Evolutionary conservation across 2,329 filamentous ascomycete genomes (phyloP), one percentile per base, ranked within the genome.

Genomic region (Dothidotthia symphoricarpi): DNA sequence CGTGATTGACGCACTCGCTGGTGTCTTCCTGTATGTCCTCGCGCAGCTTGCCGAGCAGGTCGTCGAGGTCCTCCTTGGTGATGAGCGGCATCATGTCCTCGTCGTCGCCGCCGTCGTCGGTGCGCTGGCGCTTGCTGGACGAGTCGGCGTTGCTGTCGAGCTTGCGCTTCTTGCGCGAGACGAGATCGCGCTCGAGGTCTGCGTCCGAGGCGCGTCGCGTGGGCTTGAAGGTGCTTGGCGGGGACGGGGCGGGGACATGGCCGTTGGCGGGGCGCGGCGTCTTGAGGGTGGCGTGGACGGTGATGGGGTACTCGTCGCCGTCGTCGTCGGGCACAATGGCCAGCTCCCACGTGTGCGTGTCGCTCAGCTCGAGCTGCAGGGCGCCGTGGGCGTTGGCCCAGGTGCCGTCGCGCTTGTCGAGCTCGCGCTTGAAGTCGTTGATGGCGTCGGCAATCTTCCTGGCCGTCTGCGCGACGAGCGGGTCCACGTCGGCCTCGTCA

Each of bases 1-100:
- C 75, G 75, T 39, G 75, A 75, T 58, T 74, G 76, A 19, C 75
- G 77, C 27, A 69, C 71, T 31, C 35, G 36, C 49, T 36, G 6
- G 54, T 53, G 40, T 55, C 51, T 36, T 53, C 43, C n/a, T 55
- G 55, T 4, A 59, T 45, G 27, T 59, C 51, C 12, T 54, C 49
- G 14, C 53, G 45, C 15, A 58, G 38, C 13, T 45, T 52, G 19
- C 36, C 28, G 2, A 57, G 32, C 9, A 57, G 39, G 29, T 44
- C 41, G n/a, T 51, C 34, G 24, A 57, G 26, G 31, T 49, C 50
- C 28, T 49, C 41, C 34, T 53, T 56, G 8, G 44, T 49, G 24
- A 55, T 54, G 16, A 52, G 39, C 15, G 51, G 43, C 49, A 50
- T 45, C 24, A 38, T 42, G 33, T 53, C 39, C 17, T 53, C 48